Conservation (phyloP, 345 rosid species). For the Salix exigua region DNA sequence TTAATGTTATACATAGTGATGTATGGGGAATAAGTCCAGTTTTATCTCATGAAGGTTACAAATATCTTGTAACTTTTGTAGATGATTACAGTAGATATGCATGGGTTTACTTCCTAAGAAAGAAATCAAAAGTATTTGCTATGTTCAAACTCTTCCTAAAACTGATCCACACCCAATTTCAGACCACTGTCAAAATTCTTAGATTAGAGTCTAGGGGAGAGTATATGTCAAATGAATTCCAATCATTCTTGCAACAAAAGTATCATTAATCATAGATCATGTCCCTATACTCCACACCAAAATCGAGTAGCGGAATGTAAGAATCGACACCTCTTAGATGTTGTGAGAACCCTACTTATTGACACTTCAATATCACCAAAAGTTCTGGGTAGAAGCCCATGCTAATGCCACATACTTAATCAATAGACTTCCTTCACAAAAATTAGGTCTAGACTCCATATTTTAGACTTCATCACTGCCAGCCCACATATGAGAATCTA, state of each 20-base stretch:
- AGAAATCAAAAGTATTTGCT: not conserved
- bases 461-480: not conserved
- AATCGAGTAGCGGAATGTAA: not conserved
- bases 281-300: conserved; percentile 1
- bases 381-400: not conserved
- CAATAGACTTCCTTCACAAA: not conserved
- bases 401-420: not conserved
- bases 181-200: not conserved
- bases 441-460: not conserved
- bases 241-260: not conserved
- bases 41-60: no score
- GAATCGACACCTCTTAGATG: not conserved
- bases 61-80: not conserved
- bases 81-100: not conserved
- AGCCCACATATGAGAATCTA: not conserved
- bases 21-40: no score
- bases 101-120: not conserved
- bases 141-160: not conserved
- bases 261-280: not conserved
- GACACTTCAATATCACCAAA: not conserved
- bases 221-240: not conserved
- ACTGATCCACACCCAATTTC: not conserved
- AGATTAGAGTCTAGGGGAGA: not conserved
- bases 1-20: no score
- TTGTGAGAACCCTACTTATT: not conserved